Evolutionary conservation across 306 rosid species (phyloP).

Genomic region (Cucumis cinereus): DNA sequence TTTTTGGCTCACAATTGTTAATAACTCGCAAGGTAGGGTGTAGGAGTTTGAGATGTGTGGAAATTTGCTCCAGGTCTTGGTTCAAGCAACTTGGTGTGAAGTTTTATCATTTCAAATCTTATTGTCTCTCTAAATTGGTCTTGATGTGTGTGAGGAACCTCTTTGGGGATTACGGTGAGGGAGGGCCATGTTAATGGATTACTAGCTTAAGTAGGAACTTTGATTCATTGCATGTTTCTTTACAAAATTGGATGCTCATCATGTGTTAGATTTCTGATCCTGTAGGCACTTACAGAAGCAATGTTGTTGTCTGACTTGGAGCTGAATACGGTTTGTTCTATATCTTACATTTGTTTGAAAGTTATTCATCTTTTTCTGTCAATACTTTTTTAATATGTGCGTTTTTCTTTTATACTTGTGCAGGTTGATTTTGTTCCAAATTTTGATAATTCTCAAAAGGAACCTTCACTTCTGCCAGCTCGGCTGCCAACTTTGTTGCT

Average conservation of each 20-base stretch:
- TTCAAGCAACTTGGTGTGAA: neutral
- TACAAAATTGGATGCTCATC: constrained; percentile 1
- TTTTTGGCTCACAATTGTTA: neutral
- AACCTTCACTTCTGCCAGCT: constrained; percentile 84
- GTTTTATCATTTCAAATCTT: neutral
- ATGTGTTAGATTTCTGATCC: constrained; percentile 7
- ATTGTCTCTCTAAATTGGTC: neutral
- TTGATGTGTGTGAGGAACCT: neutral
- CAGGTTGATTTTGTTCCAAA: constrained; percentile 92
- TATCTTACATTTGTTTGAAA: constrained; percentile 12
- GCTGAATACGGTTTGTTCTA: constrained; percentile 58
- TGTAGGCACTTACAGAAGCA: constrained; percentile 84
- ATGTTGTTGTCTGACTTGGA: constrained; percentile 74
- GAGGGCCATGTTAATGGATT: neutral
- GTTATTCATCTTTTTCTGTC: constrained; percentile 9
- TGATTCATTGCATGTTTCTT: neutral
- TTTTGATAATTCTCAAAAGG: constrained; percentile 92
- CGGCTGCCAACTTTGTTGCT: constrained; percentile 83
- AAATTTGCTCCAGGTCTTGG: neutral
- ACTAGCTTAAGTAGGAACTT: neutral
- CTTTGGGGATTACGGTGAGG: neutral
- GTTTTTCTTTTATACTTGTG: neutral
- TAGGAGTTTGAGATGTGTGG: neutral
- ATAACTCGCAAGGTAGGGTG: neutral
- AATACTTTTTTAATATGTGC: neutral